Evolutionary conservation across 1,139 yeast genomes (phyloP).

Genomic region (Ashbya aceris): DNA sequence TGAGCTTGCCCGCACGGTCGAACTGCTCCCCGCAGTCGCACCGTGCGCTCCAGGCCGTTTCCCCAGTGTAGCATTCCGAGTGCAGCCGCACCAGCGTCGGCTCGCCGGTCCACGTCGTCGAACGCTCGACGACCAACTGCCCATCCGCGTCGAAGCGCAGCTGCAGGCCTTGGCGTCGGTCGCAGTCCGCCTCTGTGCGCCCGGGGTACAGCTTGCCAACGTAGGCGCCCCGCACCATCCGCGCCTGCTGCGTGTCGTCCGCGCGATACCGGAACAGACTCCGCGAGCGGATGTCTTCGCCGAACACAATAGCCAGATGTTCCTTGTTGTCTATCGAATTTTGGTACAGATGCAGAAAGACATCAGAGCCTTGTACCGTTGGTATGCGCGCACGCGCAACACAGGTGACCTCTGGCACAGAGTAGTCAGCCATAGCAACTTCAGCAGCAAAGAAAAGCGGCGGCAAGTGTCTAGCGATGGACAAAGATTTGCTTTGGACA

Average conservation of each 20-base stretch:
- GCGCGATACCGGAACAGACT: conserved; percentile 51
- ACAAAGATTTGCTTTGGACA: too few species aligned
- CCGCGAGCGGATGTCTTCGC: conserved; percentile 77
- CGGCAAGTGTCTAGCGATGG: too few species aligned
- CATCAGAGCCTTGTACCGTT: conserved; percentile 50
- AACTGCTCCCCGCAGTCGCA: conserved; percentile 99
- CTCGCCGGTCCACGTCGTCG: conserved; percentile 25
- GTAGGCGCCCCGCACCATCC: conserved; percentile 97
- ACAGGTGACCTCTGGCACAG: conserved; percentile 70
- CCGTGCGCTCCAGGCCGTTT: conserved; percentile 97
- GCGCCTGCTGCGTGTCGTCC: conserved; percentile 77
- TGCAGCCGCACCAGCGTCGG: conserved; percentile 70
- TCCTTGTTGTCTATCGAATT: conserved; percentile 85
- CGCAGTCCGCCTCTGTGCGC: conserved; percentile 58
- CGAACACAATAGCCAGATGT: conserved; percentile 94
- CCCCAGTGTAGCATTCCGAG: conserved; percentile 97
- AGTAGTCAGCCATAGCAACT: conserved; percentile 4
- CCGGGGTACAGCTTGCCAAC: conserved; percentile 86
- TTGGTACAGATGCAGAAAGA: conserved; percentile 79
- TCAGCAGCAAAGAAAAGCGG: too few species aligned
- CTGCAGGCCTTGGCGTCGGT: conserved; percentile 36
- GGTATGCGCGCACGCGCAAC: conserved; percentile 66
- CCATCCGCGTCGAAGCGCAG: conserved; percentile 45
- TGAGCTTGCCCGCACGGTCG: conserved; percentile 90
- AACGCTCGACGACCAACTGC: conserved; percentile 36